Evolutionary conservation across 1,139 yeast species (phyloP).

Genomic region (Protomyces inouyei): DNA sequence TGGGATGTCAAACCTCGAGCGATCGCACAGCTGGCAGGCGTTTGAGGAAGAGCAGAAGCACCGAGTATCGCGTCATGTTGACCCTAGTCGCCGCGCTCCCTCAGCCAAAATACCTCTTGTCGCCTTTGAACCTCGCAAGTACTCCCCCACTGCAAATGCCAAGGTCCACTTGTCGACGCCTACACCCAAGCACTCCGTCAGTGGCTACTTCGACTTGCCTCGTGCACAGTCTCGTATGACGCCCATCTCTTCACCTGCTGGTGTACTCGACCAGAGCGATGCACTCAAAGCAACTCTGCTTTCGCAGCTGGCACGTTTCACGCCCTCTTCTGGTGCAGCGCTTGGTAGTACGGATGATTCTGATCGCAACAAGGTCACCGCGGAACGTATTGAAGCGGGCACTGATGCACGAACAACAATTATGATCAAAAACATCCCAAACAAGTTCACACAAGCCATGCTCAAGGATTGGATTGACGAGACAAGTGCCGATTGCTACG

Average conservation of each 20-base stretch:
- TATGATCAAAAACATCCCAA: constrained; percentile 52
- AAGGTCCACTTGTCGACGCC: not conserved
- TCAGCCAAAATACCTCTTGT: not conserved
- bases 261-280: not conserved
- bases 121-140: not conserved
- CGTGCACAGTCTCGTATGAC: not conserved
- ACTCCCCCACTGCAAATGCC: not conserved
- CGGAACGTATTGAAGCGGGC: constrained; percentile 42
- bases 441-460: constrained; percentile 43
- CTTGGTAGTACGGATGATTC: not conserved
- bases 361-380: constrained; percentile 40
- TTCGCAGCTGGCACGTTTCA: not conserved
- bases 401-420: constrained; percentile 47
- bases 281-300: not conserved
- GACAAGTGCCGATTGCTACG: constrained; percentile 49
- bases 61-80: not conserved
- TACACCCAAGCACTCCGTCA: not conserved
- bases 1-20: not conserved
- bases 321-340: not conserved
- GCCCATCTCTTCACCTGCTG: not conserved
- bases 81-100: not conserved
- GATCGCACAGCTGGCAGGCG: not conserved
- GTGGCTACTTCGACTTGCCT: not conserved
- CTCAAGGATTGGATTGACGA: constrained; percentile 47
- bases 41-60: not conserved